phyloP scores from a whole-genome alignment of 306 rosid genomes.

The Pueraria montana region DNA sequence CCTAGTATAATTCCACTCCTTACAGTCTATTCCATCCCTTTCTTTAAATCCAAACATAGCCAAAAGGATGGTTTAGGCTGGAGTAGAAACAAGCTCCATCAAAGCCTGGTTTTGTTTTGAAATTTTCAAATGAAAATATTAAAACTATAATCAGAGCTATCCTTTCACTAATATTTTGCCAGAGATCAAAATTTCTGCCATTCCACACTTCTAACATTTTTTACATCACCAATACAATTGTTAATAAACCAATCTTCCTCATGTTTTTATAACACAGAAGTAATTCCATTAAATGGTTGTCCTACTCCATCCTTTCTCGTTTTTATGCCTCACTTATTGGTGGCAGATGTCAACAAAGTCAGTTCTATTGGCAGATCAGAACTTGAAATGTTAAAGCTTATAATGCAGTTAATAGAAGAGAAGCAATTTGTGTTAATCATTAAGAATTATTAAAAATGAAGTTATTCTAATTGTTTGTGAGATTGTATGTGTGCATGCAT shows the following conservation, averaged over 20 bases:
- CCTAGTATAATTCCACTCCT: background rate
- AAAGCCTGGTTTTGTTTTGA: background rate
- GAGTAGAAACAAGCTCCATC: background rate
- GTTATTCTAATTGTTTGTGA: background rate
- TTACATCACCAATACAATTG: background rate
- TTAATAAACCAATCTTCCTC: background rate
- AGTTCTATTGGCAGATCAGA: background rate
- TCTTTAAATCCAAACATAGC: background rate
- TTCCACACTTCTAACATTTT: background rate
- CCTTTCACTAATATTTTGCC: constrained; percentile 6
- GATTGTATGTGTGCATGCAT: background rate
- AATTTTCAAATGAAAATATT: background rate
- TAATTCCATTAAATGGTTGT: background rate
- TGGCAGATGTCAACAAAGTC: background rate
- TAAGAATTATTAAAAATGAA: background rate
- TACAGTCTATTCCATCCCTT: background rate
- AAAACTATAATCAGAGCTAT: background rate
- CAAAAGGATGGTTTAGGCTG: background rate
- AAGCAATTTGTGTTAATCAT: background rate
- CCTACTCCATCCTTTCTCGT: background rate
- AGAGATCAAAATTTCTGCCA: background rate
- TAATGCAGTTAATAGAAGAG: constrained; percentile 18
- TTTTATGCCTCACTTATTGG: background rate
- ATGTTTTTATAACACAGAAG: background rate
- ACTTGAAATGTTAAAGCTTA: constrained; percentile 1